Evolutionary conservation across 75 land plant species (phyloP).

Genomic region (Ceratopteris richardii): DNA sequence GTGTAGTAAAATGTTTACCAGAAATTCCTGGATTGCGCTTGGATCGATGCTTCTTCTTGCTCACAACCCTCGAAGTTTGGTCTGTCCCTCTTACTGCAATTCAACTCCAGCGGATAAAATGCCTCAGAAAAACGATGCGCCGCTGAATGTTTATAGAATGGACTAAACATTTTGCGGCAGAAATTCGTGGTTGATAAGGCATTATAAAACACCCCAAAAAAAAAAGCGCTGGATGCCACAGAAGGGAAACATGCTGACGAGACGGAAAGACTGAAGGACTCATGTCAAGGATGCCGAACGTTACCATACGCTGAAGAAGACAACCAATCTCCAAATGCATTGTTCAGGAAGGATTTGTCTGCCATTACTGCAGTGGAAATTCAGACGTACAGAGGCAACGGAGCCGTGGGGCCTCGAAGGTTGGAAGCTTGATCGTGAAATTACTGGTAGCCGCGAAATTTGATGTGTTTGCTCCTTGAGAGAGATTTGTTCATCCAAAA

Average conservation of each 20-base stretch:
- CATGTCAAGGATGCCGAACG: background rate
- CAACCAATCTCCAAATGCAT: background rate
- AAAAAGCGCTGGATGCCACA: background rate
- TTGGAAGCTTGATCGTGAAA: too few species aligned
- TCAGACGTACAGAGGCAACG: too few species aligned
- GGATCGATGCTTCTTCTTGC: background rate
- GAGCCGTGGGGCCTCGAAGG: too few species aligned
- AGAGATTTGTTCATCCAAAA: too few species aligned
- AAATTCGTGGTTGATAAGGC: background rate
- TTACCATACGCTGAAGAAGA: slow-evolving; percentile 1
- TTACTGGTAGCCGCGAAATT: too few species aligned
- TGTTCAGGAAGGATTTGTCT: background rate
- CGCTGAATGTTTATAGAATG: too few species aligned
- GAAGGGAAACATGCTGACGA: background rate
- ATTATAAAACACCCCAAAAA: background rate
- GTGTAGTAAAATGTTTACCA: background rate
- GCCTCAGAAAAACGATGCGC: background rate
- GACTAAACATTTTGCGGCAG: too few species aligned
- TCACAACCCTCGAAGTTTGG: background rate
- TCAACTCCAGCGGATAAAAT: background rate
- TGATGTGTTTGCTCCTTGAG: too few species aligned
- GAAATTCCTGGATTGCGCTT: background rate
- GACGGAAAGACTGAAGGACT: background rate
- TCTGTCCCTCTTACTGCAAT: background rate
- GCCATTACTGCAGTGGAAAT: background rate